phyloP scores from a whole-genome alignment of 1,139 yeast species.

The Pneumocystis murina region DNA sequence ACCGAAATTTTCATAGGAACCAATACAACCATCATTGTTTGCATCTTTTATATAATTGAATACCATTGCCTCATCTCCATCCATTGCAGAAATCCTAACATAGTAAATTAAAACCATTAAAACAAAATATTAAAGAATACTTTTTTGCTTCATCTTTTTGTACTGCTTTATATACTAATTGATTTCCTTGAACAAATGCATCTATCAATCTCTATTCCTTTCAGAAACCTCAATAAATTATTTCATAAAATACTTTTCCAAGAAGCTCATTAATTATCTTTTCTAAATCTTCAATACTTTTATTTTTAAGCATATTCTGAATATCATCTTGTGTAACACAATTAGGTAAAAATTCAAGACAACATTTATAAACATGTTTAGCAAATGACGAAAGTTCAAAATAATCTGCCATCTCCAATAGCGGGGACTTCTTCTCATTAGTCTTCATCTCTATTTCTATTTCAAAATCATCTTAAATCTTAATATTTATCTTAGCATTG shows the following conservation, averaged over 20 bases:
- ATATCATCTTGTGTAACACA: conserved; percentile 1
- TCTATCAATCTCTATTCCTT: background rate
- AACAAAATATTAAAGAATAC: background rate
- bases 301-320: background rate
- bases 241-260: background rate
- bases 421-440: background rate
- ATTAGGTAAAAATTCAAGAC: background rate
- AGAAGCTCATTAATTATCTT: background rate
- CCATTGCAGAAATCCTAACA: conserved; percentile 40
- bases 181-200: background rate
- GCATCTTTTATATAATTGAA: conserved; percentile 84
- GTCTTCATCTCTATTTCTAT: background rate
- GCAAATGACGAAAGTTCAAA: background rate
- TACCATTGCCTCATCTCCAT: conserved; percentile 78
- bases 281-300: background rate
- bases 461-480: background rate
- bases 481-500: too few species aligned
- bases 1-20: background rate
- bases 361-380: conserved; percentile 17
- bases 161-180: background rate
- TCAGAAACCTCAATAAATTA: background rate
- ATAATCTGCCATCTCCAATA: background rate
- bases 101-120: background rate
- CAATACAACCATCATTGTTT: conserved; percentile 68
- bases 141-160: background rate